Conservation (phyloP, 2,329 filamentous ascomycete species). For the Pseudogymnoascus verrucosus region DNA sequence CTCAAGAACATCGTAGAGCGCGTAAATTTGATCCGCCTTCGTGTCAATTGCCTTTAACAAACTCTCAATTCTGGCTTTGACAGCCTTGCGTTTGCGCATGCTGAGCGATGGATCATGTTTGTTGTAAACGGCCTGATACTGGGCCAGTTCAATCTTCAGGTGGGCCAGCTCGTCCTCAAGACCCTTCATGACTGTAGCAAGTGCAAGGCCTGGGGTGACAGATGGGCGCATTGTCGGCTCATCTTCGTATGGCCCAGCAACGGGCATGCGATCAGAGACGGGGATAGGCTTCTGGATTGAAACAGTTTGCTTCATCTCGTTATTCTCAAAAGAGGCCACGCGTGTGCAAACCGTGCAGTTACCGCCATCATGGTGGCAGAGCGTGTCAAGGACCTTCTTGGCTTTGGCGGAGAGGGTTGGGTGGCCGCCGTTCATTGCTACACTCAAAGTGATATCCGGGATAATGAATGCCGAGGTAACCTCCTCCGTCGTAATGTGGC, state of each 20-base stretch:
- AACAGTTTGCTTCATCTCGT: constrained; percentile 44
- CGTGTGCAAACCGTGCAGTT: constrained; percentile 52
- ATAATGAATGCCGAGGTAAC: constrained; percentile 53
- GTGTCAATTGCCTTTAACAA: constrained; percentile 58
- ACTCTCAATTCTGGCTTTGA: constrained; percentile 53
- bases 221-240: constrained; percentile 52
- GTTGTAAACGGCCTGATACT: constrained; percentile 55
- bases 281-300: constrained; percentile 57
- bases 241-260: constrained; percentile 35
- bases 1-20: constrained; percentile 75
- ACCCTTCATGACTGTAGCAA: constrained; percentile 76
- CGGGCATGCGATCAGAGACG: constrained; percentile 52
- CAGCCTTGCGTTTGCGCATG: constrained; percentile 52
- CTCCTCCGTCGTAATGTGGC: constrained; percentile 36
- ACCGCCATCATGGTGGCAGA: constrained; percentile 46
- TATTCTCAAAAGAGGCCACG: constrained; percentile 37
- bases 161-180: constrained; percentile 74
- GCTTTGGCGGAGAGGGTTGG: constrained; percentile 45
- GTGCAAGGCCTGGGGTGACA: constrained; percentile 29
- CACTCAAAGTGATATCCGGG: constrained; percentile 49
- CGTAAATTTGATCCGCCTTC: constrained; percentile 74
- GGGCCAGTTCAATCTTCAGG: constrained; percentile 60
- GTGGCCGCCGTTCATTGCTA: constrained; percentile 28
- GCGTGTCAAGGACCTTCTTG: constrained; percentile 43
- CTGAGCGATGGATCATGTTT: constrained; percentile 58